phyloP scores from a whole-genome alignment of 73 alveolate genomes.

The Stentor coeruleus region DNA sequence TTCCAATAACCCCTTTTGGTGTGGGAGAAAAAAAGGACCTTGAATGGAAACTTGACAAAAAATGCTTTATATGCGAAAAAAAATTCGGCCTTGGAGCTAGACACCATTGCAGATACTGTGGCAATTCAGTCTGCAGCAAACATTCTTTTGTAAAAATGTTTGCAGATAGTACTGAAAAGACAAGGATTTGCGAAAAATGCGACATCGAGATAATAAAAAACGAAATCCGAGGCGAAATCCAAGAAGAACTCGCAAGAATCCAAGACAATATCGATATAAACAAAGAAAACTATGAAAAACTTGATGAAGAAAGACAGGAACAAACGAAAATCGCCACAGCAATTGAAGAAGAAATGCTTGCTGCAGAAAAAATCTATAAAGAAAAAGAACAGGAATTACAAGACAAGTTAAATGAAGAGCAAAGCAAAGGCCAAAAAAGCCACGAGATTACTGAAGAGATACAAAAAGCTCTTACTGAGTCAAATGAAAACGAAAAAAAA shows the following conservation, averaged over 20 bases:
- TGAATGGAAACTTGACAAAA: conserved; percentile 21
- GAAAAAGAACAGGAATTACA: background rate
- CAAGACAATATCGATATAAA: background rate
- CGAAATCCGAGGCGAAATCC: conserved; percentile 14
- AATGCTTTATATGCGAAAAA: conserved; percentile 21
- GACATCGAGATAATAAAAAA: background rate
- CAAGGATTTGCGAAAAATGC: conserved; percentile 27
- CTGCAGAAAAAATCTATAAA: background rate
- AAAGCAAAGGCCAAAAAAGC: background rate
- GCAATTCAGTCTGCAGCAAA: conserved; percentile 26
- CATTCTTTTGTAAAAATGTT: background rate
- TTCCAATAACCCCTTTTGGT: conserved; percentile 5
- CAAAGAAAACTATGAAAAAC: conserved; percentile 4
- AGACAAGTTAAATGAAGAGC: background rate
- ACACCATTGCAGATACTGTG: conserved; percentile 26
- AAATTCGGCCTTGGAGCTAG: background rate
- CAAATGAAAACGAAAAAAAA: background rate
- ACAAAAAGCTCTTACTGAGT: background rate
- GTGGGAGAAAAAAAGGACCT: background rate
- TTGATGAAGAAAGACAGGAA: background rate
- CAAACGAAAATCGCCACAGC: background rate
- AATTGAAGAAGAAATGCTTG: background rate
- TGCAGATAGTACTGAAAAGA: background rate
- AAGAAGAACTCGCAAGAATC: background rate
- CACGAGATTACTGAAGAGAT: background rate